These are phyloP conservation scores for Trichosporon sp. DNA, from an alignment of 1,284 basidiomycete species.

Conservation along the genomic window DNA sequence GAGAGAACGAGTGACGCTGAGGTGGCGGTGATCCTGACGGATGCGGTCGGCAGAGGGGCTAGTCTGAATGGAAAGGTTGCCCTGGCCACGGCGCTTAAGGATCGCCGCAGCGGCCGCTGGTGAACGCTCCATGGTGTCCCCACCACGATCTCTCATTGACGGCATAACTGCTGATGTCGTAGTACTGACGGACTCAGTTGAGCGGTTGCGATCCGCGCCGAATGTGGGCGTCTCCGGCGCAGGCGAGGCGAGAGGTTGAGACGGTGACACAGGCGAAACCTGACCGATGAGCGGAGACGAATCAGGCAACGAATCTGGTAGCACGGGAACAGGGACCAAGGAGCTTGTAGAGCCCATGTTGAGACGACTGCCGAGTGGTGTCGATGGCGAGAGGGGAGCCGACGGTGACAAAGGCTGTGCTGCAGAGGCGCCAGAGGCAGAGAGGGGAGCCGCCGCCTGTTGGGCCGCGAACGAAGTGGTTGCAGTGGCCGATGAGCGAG, in stretches of 20 bases:
- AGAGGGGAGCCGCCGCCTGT: background rate
- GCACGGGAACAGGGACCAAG: background rate
- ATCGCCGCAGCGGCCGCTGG: background rate
- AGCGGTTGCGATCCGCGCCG: background rate
- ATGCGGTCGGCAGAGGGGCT: background rate
- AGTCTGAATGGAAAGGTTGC: background rate
- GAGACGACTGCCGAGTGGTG: background rate
- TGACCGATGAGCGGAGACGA: background rate
- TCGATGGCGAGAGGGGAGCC: background rate
- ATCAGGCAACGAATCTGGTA: background rate
- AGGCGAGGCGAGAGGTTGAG: background rate
- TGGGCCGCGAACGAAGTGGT: background rate
- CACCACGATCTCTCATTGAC: background rate
- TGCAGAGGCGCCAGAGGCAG: background rate
- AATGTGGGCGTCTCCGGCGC: background rate
- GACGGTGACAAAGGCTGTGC: background rate
- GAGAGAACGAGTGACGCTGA: constrained; percentile 1
- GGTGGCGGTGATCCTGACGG: background rate
- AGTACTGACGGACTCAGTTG: background rate
- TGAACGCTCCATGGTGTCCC: background rate
- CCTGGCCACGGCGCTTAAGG: background rate
- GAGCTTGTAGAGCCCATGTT: background rate
- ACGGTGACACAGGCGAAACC: background rate
- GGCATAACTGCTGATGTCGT: background rate
- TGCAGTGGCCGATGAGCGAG: background rate